Evolutionary conservation across 495 filamentous ascomycete genomes (phyloP), one percentile per base, ranked within the genome.

Genomic region (Lepidopterella palustris): DNA sequence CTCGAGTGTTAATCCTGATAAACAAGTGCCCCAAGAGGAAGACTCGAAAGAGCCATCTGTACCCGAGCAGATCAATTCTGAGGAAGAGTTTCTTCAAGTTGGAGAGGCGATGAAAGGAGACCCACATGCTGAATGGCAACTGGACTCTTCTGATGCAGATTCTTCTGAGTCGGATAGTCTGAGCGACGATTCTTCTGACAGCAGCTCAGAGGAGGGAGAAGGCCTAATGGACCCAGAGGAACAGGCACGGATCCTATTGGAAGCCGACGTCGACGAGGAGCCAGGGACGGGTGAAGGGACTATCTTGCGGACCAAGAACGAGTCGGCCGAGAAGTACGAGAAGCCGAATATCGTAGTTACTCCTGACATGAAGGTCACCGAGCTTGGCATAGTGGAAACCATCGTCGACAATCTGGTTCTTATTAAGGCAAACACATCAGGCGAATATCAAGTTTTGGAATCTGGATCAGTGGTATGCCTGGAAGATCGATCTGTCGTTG

Each of bases 371-470:
- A 80, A 82, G 53, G 84, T 96, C 49, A 80, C 82, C 26, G 78
- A 81, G 45, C 79, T 97, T 9, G 93, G 93, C 3, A 68, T 73
- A 10, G 78, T 96, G 26, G 81, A 90, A 62, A 79, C 82, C 10
- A 77, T 88, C 28, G 84, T 97, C 27, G 88, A 89, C 32, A 87
- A 84, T 57, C 80, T 84, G 18, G 75, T 89, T 4, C 78, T 97
- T 21, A 84, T 98, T 68, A 86, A 87, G 68, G 91, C 88, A 3
- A 84, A 80, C n/a, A 82, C 77, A 0, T 82, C 87, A 1, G 92
- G 89, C 57, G 87, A 92, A 64, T 85, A 88, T 53, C 83, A 85
- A 68, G 92, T 96, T 0, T 78, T 97, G 10, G 88, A 96, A 54
- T 81, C 76, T 10, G 89, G 87, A 27, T 95, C 92, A 0, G 77